A percentile compares a stretch with the other conserved stretches of the same genome.
phyloP scores from a whole-genome alignment of 164 flowering plant genomes.

The Echeveria elegans region DNA sequence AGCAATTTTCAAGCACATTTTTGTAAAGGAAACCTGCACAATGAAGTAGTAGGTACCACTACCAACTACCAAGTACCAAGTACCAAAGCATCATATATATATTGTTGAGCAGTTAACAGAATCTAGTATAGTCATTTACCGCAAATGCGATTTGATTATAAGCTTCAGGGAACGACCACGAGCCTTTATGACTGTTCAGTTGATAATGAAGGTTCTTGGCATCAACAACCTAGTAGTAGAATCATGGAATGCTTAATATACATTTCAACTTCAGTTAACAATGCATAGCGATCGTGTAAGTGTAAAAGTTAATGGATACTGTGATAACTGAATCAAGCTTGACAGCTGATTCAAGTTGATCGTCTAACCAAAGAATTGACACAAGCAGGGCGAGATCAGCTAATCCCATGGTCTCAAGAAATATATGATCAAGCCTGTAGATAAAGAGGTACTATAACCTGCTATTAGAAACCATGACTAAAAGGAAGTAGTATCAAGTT shows the following conservation, averaged over 20 bases:
- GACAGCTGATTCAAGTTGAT: constrained; percentile 84
- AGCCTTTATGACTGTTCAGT: constrained; percentile 38
- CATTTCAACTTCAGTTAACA: background rate
- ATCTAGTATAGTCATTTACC: constrained; percentile 30
- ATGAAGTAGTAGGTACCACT: background rate
- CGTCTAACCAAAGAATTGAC: constrained; percentile 97
- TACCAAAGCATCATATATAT: background rate
- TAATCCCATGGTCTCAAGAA: constrained; percentile 88
- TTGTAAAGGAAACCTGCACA: background rate
- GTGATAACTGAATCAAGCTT: constrained; percentile 89
- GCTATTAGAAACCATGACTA: no score
- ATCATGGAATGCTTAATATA: background rate
- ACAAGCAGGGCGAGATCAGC: constrained; percentile 97
- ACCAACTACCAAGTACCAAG: no score
- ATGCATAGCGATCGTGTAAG: background rate
- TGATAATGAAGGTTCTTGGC: constrained; percentile 80
- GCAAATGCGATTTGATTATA: constrained; percentile 87
- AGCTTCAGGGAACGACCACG: constrained; percentile 82
- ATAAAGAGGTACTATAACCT: constrained; percentile 11
- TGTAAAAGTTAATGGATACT: constrained; percentile 30
- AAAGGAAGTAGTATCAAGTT: no score
- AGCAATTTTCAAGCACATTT: background rate
- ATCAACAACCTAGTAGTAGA: constrained; percentile 64
- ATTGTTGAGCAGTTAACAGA: background rate
- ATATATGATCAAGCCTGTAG: constrained; percentile 80